These are phyloP conservation scores for Elsinoe ampelina DNA, from an alignment of 2,329 filamentous ascomycete species.

Conservation along the genomic window DNA sequence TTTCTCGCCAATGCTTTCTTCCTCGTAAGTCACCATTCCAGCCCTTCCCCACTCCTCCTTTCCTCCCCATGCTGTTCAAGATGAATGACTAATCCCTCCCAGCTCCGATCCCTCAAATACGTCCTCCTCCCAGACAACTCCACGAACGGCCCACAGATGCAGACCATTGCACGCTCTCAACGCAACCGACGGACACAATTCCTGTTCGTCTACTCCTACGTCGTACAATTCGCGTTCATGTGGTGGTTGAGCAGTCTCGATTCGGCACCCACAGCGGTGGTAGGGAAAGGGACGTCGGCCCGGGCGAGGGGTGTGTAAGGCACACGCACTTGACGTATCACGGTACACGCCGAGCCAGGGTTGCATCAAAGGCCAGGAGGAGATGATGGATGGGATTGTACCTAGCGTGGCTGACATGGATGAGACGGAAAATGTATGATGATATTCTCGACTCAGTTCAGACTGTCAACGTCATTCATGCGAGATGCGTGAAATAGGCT, in stretches of 20 bases:
- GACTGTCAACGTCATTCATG: no score
- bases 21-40: no score
- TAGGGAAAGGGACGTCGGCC: not conserved
- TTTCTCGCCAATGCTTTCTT: conserved; percentile 94
- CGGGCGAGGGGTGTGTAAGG: not conserved
- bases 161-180: conserved; percentile 72
- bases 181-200: conserved; percentile 84
- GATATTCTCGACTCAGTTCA: no score
- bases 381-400: no score
- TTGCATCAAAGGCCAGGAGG: no score
- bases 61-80: not conserved
- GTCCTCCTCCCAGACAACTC: conserved; percentile 74
- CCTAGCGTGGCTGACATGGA: not conserved
- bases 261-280: conserved; percentile 1
- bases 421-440: not conserved
- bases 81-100: not conserved
- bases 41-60: no score
- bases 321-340: not conserved
- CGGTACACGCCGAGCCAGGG: no score
- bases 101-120: conserved; percentile 93
- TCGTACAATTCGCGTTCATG: conserved; percentile 93
- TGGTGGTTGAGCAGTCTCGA: conserved; percentile 57
- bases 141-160: conserved; percentile 52
- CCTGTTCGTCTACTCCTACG: conserved; percentile 86
- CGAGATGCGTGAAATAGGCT: no score